phyloP scores from a whole-genome alignment of 208 protist species.

The Trypanosoma cruzi region DNA sequence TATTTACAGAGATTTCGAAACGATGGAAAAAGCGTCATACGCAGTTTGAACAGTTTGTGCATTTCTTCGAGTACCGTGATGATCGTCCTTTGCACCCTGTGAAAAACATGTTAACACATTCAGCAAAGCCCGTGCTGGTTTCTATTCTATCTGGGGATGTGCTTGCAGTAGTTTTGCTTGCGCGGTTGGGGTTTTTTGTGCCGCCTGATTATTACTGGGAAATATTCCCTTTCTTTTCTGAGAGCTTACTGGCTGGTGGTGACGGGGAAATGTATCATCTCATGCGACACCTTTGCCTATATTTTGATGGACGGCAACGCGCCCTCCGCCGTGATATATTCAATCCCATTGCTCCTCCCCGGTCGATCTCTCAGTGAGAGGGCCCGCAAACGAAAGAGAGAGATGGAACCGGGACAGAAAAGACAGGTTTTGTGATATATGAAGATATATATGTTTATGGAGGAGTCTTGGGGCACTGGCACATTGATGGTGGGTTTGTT shows the following conservation, averaged over 20 bases:
- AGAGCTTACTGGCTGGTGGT: constrained; percentile 41
- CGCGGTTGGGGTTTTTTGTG: constrained; percentile 80
- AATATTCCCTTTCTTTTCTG: constrained; percentile 74
- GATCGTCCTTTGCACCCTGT: constrained; percentile 41
- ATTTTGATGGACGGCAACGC: constrained; percentile 41
- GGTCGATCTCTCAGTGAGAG: not conserved
- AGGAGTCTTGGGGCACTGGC: not conserved
- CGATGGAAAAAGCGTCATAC: constrained; percentile 78
- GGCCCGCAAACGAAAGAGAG: not conserved
- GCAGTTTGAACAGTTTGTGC: constrained; percentile 89
- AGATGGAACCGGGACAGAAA: not conserved
- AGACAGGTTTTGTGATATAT: not conserved
- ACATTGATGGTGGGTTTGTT: not conserved
- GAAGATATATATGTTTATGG: too few species aligned
- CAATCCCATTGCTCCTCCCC: constrained; percentile 62
- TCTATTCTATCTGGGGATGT: constrained; percentile 79
- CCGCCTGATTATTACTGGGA: constrained; percentile 88
- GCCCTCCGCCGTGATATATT: constrained; percentile 51
- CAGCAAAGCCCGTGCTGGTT: constrained; percentile 81
- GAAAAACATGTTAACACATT: constrained; percentile 84
- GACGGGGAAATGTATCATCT: constrained; percentile 44
- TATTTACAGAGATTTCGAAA: constrained; percentile 88
- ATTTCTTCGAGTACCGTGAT: constrained; percentile 83
- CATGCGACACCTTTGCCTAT: constrained; percentile 72
- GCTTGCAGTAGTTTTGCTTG: constrained; percentile 68